Conservation (phyloP, 441 rosid genomes). For the Pelargonium exstipulatum region DNA sequence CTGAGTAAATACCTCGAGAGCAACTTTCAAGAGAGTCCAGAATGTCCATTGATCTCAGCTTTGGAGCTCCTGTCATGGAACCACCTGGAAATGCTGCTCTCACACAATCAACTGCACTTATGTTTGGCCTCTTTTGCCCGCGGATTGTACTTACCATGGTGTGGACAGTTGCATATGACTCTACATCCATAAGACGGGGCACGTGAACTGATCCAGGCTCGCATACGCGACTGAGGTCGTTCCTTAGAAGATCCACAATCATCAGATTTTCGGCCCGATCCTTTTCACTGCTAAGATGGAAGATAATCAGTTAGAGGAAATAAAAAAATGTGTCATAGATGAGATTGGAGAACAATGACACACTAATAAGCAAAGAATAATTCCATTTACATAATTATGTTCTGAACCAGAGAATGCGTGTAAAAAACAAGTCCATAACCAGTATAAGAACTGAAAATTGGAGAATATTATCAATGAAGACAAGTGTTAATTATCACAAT, state of each 20-base stretch:
- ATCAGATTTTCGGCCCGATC: conserved; percentile 94
- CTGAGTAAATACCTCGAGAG: conserved; percentile 85
- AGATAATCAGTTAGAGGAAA: background rate
- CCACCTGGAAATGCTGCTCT: conserved; percentile 94
- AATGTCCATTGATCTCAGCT: conserved; percentile 83
- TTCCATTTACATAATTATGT: background rate
- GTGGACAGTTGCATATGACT: conserved; percentile 91
- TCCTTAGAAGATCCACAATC: conserved; percentile 95
- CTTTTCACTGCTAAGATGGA: conserved; percentile 61
- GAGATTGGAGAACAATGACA: background rate
- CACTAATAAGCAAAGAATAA: conserved; percentile 3
- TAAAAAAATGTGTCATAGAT: background rate
- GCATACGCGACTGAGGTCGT: conserved; percentile 89
- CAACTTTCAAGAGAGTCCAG: conserved; percentile 74
- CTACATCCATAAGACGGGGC: conserved; percentile 88
- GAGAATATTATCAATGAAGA: background rate
- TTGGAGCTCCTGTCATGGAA: conserved; percentile 98
- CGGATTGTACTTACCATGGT: conserved; percentile 93
- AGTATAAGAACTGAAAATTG: background rate
- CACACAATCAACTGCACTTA: conserved; percentile 65
- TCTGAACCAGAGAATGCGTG: background rate
- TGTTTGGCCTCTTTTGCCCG: conserved; percentile 52
- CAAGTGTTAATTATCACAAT: background rate
- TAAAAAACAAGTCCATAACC: background rate
- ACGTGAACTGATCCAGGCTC: conserved; percentile 88